These are phyloP conservation scores for Maudiozyma serrabonitensis DNA, from an alignment of 805 yeast genomes.

Conservation along the genomic window DNA sequence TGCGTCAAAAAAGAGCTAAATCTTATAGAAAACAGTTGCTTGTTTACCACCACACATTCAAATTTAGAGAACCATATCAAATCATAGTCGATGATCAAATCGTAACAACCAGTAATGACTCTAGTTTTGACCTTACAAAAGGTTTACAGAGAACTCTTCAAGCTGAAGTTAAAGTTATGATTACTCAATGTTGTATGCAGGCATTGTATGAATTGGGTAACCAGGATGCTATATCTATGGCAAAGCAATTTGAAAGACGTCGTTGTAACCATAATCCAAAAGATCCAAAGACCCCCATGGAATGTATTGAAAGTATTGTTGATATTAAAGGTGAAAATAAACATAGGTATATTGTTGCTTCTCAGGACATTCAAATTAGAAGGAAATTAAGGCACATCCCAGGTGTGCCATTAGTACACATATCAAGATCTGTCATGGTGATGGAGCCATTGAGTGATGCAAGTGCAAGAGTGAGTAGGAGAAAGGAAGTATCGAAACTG, in stretches of 20 bases:
- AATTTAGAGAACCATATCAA: conserved; percentile 90
- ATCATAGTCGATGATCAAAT: conserved; percentile 76
- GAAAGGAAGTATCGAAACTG: conserved; percentile 54
- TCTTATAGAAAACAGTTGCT: conserved; percentile 88
- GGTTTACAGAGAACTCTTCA: conserved; percentile 76
- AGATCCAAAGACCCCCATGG: conserved; percentile 52
- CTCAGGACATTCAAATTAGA: conserved; percentile 67
- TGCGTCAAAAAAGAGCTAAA: conserved; percentile 96
- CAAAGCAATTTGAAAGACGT: conserved; percentile 81
- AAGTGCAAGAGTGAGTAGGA: conserved; percentile 40
- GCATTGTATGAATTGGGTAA: conserved; percentile 63
- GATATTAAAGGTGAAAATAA: conserved; percentile 68
- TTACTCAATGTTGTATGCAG: conserved; percentile 92
- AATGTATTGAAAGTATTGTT: conserved; percentile 68
- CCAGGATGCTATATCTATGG: conserved; percentile 69
- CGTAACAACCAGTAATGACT: conserved; percentile 51
- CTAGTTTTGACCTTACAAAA: conserved; percentile 70
- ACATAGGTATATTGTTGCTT: conserved; percentile 83
- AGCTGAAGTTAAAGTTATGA: conserved; percentile 78
- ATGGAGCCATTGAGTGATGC: conserved; percentile 87
- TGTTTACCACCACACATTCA: conserved; percentile 74
- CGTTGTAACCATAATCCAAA: conserved; percentile 77
- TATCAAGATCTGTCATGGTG: conserved; percentile 87
- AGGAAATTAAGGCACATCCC: conserved; percentile 64
- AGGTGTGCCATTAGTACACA: conserved; percentile 81